Conservation (phyloP, 768 basidiomycete species). For the Amanita phalloides region DNA sequence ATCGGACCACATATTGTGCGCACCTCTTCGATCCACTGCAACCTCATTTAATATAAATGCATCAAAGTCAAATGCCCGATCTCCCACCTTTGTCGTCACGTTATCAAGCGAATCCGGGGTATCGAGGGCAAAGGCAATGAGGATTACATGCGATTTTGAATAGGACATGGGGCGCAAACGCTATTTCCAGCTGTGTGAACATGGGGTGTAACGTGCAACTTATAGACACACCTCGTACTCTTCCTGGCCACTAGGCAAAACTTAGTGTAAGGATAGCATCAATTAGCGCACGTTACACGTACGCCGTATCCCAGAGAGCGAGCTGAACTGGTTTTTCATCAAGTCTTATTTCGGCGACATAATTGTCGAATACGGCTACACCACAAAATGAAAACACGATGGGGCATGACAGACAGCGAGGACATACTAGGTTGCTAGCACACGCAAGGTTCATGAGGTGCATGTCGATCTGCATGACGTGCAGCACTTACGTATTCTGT, state of each 20-base stretch:
- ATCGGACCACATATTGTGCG: slow-evolving; percentile 88
- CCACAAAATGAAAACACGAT: slow-evolving; percentile 1
- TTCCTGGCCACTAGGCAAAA: slow-evolving; percentile 74
- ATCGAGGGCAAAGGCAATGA: slow-evolving; percentile 95
- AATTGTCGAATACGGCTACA: slow-evolving; percentile 95
- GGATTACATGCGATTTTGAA: slow-evolving; percentile 96
- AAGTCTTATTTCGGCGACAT: slow-evolving; percentile 94
- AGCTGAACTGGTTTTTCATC: slow-evolving; percentile 97
- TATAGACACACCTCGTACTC: slow-evolving; percentile 75
- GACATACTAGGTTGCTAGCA: slow-evolving; percentile 49
- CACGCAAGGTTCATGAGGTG: slow-evolving; percentile 9
- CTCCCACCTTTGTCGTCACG: slow-evolving; percentile 76
- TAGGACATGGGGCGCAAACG: slow-evolving; percentile 94
- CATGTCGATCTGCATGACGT: slow-evolving; percentile 4
- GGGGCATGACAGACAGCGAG: slow-evolving; percentile 7
- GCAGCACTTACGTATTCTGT: slow-evolving; percentile 77
- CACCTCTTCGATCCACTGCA: slow-evolving; percentile 97
- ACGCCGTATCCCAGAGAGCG: slow-evolving; percentile 99
- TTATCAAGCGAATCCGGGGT: slow-evolving; percentile 96
- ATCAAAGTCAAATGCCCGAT: not conserved
- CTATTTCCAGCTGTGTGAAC: slow-evolving; percentile 23
- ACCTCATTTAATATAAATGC: not conserved
- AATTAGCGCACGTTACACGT: slow-evolving; percentile 9
- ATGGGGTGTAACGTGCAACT: slow-evolving; percentile 5
- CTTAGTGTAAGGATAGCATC: slow-evolving; percentile 5